Evolutionary conservation across 306 rosid species (phyloP).

Genomic region (Crotalaria pallida): DNA sequence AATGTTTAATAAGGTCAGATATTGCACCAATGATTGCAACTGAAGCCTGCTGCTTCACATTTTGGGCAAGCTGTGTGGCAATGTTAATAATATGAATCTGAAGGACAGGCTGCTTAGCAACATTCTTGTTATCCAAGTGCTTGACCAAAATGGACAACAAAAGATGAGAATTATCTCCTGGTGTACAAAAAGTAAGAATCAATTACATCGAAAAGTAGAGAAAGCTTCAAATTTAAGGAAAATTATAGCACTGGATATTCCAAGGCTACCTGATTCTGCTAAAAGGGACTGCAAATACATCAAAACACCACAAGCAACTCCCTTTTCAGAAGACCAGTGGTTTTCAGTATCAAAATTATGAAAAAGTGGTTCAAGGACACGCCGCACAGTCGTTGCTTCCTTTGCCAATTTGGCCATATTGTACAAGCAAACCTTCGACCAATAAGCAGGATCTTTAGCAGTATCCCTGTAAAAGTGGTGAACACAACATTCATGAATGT

Average conservation of each 20-base stretch:
- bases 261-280: slow-evolving; percentile 72
- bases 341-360: slow-evolving; percentile 70
- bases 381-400: slow-evolving; percentile 91
- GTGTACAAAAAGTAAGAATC: slow-evolving; percentile 26
- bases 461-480: slow-evolving; percentile 50
- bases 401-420: slow-evolving; percentile 78
- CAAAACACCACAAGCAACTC: slow-evolving; percentile 68
- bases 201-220: slow-evolving; percentile 12
- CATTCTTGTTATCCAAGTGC: slow-evolving; percentile 96
- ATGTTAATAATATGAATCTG: slow-evolving; percentile 62
- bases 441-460: slow-evolving; percentile 71
- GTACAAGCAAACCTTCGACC: slow-evolving; percentile 84
- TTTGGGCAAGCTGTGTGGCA: slow-evolving; percentile 61
- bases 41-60: slow-evolving; percentile 64
- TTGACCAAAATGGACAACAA: slow-evolving; percentile 79
- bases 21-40: slow-evolving; percentile 72
- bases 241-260: slow-evolving; percentile 8
- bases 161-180: slow-evolving; percentile 90
- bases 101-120: slow-evolving; percentile 57
- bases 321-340: slow-evolving; percentile 78
- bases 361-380: slow-evolving; percentile 88
- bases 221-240: not conserved
- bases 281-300: slow-evolving; percentile 73
- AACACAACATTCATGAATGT: slow-evolving; percentile 18
- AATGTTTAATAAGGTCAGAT: slow-evolving; percentile 77